Percentiles rank a stretch among this genome's conserved stretches.
Conservation (phyloP, 257 asterid species). For the Nicotiana knightiana region DNA sequence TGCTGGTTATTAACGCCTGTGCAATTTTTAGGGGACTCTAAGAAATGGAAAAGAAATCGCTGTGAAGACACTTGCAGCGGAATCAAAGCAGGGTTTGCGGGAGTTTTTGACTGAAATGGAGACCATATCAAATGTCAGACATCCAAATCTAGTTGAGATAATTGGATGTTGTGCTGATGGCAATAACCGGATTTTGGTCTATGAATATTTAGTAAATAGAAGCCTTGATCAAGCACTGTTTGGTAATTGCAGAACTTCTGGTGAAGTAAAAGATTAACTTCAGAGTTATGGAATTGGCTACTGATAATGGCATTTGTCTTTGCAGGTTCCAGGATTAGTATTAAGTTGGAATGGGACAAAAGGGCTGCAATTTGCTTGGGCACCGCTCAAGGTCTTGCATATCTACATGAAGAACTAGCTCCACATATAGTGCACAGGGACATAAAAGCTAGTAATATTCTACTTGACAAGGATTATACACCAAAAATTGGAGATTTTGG, state of each 20-base stretch:
- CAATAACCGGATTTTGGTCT: slow-evolving; percentile 61
- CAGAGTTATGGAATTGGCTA: not conserved
- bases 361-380: slow-evolving; percentile 76
- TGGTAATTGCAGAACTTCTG: slow-evolving; percentile 34
- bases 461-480: slow-evolving; percentile 55
- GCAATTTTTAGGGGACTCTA: slow-evolving; percentile 60
- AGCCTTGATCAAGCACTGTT: slow-evolving; percentile 73
- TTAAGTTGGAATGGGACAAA: slow-evolving; percentile 57
- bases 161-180: slow-evolving; percentile 81
- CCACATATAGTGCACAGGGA: slow-evolving; percentile 89
- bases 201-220: slow-evolving; percentile 67
- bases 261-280: not conserved
- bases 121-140: slow-evolving; percentile 73
- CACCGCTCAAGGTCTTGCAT: slow-evolving; percentile 75
- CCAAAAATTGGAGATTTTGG: slow-evolving; percentile 98
- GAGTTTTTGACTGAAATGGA: slow-evolving; percentile 87
- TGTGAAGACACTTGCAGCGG: slow-evolving; percentile 69
- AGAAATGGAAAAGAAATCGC: slow-evolving; percentile 58
- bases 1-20: slow-evolving; percentile 17
- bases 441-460: slow-evolving; percentile 89
- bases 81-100: slow-evolving; percentile 71
- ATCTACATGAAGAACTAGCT: slow-evolving; percentile 76
- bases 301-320: slow-evolving; percentile 16
- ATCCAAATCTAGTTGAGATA: slow-evolving; percentile 82
- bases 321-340: slow-evolving; percentile 46